Evolutionary conservation across 805 yeast genomes (phyloP), one percentile per base, ranked within the genome.

Genomic region (Kuraishia hungarica): DNA sequence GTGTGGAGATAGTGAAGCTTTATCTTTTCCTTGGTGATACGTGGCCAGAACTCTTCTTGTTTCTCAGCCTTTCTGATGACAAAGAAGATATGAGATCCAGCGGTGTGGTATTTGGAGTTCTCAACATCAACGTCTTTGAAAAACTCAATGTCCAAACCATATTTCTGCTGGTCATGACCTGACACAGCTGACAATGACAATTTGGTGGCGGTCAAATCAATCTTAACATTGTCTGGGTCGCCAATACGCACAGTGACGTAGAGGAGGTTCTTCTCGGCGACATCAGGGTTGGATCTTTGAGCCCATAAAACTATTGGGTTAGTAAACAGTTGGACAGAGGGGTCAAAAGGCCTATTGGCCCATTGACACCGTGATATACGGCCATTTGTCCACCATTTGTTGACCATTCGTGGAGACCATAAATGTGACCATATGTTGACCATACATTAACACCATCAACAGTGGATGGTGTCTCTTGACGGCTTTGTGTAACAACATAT

Each of bases 31-130:
- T 91, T 92, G 55, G 92, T 87, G 68, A 93, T 79, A 67, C 98
- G 83, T 62, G 99, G 98, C 99, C 99, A 93, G 78, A 72, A 93
- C 67, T 91, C 97, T 56, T 75, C 82, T 61, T 81, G 76, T 22
- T 78, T 68, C 55, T 80, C 82, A 67, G 81, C 80, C 81, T 94
- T 89, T 73, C 86, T 78, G 60, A 92, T 68, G 53, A 84, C 78
- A 58, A 89, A 80, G 63, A 75, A 75, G 56, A 87, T 62, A 59
- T 83, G 83, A 57, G 87, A 84, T 48, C 87, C 90, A 15, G 84
- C 80, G 52, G 79, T 75, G 57, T 77, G 76, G 62, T 81, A 78
- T 51, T 72, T 71, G 6, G 94, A 83, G 52, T 81, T 71, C 48
- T 82, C 86, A 0, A 84, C 78, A 62, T 87, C 89, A 64, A 93